Conservation (phyloP, 2,329 filamentous ascomycete species). For the Fusarium phyllophilum region DNA sequence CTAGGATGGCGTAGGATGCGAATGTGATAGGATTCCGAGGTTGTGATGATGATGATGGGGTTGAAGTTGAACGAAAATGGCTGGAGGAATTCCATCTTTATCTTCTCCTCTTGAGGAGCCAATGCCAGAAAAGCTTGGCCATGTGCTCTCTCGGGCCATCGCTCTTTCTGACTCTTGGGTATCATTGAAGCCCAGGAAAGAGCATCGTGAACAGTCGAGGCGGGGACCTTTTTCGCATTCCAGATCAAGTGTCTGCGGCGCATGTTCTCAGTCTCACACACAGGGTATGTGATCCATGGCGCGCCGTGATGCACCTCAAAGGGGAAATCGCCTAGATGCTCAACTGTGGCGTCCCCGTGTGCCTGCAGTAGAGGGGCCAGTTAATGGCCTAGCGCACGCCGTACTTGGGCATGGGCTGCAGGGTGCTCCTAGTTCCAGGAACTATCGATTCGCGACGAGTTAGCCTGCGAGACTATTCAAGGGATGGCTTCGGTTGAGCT, state of each 20-base stretch:
- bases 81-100: slow-evolving; percentile 25
- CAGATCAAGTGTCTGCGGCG: slow-evolving; percentile 30
- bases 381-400: not conserved
- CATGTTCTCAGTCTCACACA: slow-evolving; percentile 24
- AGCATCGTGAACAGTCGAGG: slow-evolving; percentile 7
- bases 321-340: slow-evolving; percentile 7
- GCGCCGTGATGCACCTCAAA: slow-evolving; percentile 12
- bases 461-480: slow-evolving; percentile 6
- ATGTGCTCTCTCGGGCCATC: slow-evolving; percentile 15
- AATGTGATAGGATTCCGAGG: slow-evolving; percentile 23
- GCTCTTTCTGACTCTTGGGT: slow-evolving; percentile 6
- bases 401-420: not conserved
- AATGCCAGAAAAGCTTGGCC: slow-evolving; percentile 5
- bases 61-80: slow-evolving; percentile 13
- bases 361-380: slow-evolving; percentile 32
- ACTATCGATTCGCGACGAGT: slow-evolving; percentile 35
- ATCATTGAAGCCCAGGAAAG: slow-evolving; percentile 18
- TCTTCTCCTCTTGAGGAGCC: not conserved
- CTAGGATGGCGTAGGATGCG: slow-evolving; percentile 23
- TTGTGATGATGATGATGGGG: not conserved
- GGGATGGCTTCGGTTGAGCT: slow-evolving; percentile 7
- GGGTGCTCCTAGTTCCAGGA: slow-evolving; percentile 28
- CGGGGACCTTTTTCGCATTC: slow-evolving; percentile 9
- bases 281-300: slow-evolving; percentile 1
- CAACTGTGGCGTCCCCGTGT: slow-evolving; percentile 28